A percentile compares a stretch with the other conserved stretches of the same genome.
These are phyloP conservation scores for Lumnitzera racemosa DNA, from an alignment of 345 rosid genomes.

Conservation along the genomic window DNA sequence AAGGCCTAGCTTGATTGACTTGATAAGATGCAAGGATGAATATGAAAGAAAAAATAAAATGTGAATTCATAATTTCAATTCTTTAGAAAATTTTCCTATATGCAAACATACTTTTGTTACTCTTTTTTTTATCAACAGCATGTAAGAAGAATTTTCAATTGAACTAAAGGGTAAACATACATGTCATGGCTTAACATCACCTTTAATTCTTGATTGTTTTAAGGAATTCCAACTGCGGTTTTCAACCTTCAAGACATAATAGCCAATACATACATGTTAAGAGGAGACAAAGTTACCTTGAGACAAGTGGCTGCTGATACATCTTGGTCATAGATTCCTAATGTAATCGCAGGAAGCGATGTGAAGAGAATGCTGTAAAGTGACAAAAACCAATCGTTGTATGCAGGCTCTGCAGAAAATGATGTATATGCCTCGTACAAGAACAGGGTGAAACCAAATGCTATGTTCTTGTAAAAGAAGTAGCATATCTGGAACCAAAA, in stretches of 20 bases:
- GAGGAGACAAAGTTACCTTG: slow-evolving; percentile 38
- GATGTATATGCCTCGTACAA: slow-evolving; percentile 69
- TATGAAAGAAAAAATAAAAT: no score
- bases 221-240: no score
- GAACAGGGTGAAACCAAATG: slow-evolving; percentile 71
- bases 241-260: background rate
- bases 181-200: background rate
- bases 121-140: no score
- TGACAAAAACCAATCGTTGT: slow-evolving; percentile 78
- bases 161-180: no score
- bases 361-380: slow-evolving; percentile 69
- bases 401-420: slow-evolving; percentile 73
- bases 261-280: background rate
- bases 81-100: no score
- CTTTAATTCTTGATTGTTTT: no score
- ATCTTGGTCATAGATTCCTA: slow-evolving; percentile 91
- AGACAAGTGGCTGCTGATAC: slow-evolving; percentile 57
- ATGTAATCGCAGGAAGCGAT: slow-evolving; percentile 63
- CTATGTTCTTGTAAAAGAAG: slow-evolving; percentile 89
- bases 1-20: no score
- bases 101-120: no score
- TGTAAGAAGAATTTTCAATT: no score
- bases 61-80: no score
- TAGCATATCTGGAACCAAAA: slow-evolving; percentile 75
- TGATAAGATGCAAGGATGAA: no score